Evolutionary conservation across 768 basidiomycete species (phyloP).

Genomic region (Hemileccinum impolitum): DNA sequence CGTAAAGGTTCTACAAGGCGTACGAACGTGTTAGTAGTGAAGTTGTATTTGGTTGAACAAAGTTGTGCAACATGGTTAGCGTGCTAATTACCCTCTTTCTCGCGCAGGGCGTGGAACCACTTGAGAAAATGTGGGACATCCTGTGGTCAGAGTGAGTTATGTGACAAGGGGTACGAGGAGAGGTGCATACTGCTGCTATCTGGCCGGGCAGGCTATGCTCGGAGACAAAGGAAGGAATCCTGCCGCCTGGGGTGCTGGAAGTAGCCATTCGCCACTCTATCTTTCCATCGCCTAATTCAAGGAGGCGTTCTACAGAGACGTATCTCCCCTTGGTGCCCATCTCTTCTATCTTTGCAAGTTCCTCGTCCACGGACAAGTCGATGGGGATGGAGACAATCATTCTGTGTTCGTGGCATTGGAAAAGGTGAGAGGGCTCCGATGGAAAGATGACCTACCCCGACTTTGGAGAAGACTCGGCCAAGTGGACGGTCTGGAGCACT

Average conservation of each 20-base stretch:
- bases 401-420: slow-evolving; percentile 12
- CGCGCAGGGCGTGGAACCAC: slow-evolving; percentile 49
- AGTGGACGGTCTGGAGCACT: slow-evolving; percentile 60
- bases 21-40: not conserved
- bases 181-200: slow-evolving; percentile 51
- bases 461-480: slow-evolving; percentile 47
- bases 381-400: slow-evolving; percentile 61
- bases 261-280: slow-evolving; percentile 83
- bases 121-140: slow-evolving; percentile 72
- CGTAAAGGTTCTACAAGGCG: slow-evolving; percentile 32
- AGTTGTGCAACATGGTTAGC: not conserved
- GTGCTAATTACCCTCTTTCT: slow-evolving; percentile 4
- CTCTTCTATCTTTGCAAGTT: slow-evolving; percentile 58
- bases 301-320: slow-evolving; percentile 63
- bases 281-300: slow-evolving; percentile 57
- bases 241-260: slow-evolving; percentile 67
- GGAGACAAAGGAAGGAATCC: slow-evolving; percentile 60
- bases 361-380: slow-evolving; percentile 56
- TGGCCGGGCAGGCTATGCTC: slow-evolving; percentile 59
- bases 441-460: slow-evolving; percentile 48
- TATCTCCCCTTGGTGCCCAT: slow-evolving; percentile 66
- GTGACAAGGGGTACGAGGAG: not conserved
- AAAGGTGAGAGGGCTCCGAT: not conserved
- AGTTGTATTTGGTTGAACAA: not conserved
- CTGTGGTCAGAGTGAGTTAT: slow-evolving; percentile 32